Base-by-base conservation (phyloP, 2,329 filamentous ascomycete species). In the Dactylonectria estremocensis region DNA sequence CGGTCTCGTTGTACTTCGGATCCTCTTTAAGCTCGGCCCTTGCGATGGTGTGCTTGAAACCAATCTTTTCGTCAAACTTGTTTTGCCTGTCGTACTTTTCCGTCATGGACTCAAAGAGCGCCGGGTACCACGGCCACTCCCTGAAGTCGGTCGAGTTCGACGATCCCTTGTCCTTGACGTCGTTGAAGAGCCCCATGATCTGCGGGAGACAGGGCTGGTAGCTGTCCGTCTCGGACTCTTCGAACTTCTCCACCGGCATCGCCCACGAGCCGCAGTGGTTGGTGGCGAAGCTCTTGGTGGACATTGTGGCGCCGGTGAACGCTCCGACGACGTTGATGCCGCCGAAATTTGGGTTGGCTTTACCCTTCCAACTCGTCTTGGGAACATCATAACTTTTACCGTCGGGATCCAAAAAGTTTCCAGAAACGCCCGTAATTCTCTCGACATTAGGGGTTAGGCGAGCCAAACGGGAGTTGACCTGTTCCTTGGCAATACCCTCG, bases 131-230 rank as follows among this genome's bases (percentile, higher is more conserved):
- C 22, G 76, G 77, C 66, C 74, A 71, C 5, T 75, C 69, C 5
- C 71, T 72, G 50, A 73, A 81, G 33, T 77, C 74, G 2, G 67
- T 57, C 3, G 69, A 66, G 1, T 61, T 59, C 2, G 54, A 58
- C 8, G 71, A 71, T 1, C 63, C 48, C 6, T 73, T 65, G 20
- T 67, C 66, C 60, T 77, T 76, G 37, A 78, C 59, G 7, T 69
- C 49, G 68, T 81, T 82, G 35, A 82, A 69, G 24, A 77, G 74
- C 11, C 81, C 72, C 31, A 82, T 70, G 20, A 81, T 72, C 56
- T 82, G 84, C 1, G 84, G 80, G 50, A 86, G 65, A 28, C 83
- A 85, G 2, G 83, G 84, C 63, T 85, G 82, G 67, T 85, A 85
- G 53, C 83, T 77, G 57, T 83, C 78, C 31, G 82, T 76, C 13